Evolutionary conservation across 2,329 filamentous ascomycete genomes (phyloP), one percentile per base, ranked within the genome.

Genomic region (Colletotrichum sidae): DNA sequence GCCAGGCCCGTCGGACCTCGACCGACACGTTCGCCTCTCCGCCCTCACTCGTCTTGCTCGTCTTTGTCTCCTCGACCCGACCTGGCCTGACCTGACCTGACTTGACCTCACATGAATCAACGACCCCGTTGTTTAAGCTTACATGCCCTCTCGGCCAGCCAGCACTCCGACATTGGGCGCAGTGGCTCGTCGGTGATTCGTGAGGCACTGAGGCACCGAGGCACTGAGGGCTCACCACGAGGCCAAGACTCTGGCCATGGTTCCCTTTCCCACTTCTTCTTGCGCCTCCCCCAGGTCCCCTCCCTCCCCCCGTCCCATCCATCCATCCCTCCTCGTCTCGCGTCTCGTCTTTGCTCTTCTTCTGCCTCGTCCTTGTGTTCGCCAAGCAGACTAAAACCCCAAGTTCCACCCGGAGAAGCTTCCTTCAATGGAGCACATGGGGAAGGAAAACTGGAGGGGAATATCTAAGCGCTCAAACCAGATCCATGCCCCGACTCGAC

Each of bases 121-220:
- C 15, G 15, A 34, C 54, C 61, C 57, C 57, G 45, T 60, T 45
- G 57, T 51, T 61, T 60, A 65, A 56, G 57, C 57, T 65, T 52
- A 55, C 46, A 50, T 56, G 11, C 8, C n/a, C 9, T 9, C 35
- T 56, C 34, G 51, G 51, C 62, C 62, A 65, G 62, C 62, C 62
- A 61, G 17, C 25, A 41, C 42, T 9, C 17, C 38, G 57, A 52
- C 52, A 17, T 37, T 61, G 39, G 25, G 57, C 41, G 35, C 51
- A n/a, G 35, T 61, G 42, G 37, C 9, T 33, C 47, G 11, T 34
- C 47, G n/a, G 46, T 63, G 60, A 64, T 49, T 64, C 60, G 60
- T 60, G 55, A 49, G 15, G 15, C 15, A 17, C 15, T 17, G 2
- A 17, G 15, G 15, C 15, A 17, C 15, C 2, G 15, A 15, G 15